phyloP scores from a whole-genome alignment of 2,329 filamentous ascomycete genomes.

The Aspergillus caelatus region DNA sequence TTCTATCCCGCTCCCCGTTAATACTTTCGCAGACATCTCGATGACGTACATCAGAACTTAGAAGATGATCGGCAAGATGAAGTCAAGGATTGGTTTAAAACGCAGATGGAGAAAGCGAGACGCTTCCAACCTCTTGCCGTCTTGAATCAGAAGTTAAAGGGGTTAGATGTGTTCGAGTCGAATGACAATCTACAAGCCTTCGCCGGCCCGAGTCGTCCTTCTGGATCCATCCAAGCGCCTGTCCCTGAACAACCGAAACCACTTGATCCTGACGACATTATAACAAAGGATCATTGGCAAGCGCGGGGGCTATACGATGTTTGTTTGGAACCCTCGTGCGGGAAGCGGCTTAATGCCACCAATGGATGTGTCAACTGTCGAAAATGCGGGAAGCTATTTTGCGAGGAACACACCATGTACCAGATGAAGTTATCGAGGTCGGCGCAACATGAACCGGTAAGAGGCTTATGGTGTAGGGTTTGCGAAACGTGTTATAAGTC shows the following conservation, averaged over 20 bases:
- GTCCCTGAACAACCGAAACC: conserved; percentile 41
- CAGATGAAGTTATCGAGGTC: conserved; percentile 96
- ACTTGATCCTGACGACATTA: conserved; percentile 83
- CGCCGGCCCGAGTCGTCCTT: conserved; percentile 38
- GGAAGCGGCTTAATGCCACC: conserved; percentile 73
- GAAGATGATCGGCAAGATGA: conserved; percentile 88
- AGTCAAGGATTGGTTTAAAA: conserved; percentile 96
- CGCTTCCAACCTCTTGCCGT: conserved; percentile 88
- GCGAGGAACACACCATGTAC: conserved; percentile 98
- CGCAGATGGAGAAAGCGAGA: conserved; percentile 90
- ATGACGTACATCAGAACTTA: conserved; percentile 87
- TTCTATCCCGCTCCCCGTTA: conserved; percentile 17
- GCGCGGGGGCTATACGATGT: conserved; percentile 70
- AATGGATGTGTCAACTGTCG: conserved; percentile 91
- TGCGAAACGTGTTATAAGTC: conserved; percentile 99
- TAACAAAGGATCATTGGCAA: conserved; percentile 90
- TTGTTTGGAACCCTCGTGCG: conserved; percentile 87
- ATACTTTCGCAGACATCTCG: conserved; percentile 64
- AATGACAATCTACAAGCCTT: conserved; percentile 67
- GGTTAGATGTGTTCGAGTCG: conserved; percentile 89
- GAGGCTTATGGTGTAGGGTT: conserved; percentile 90
- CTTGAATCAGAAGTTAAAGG: conserved; percentile 90
- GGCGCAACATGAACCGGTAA: conserved; percentile 83
- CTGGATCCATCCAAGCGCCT: conserved; percentile 25
- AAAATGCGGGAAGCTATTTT: conserved; percentile 90